Evolutionary conservation across 805 yeast species (phyloP).

Genomic region (Teunomyces cretensis): DNA sequence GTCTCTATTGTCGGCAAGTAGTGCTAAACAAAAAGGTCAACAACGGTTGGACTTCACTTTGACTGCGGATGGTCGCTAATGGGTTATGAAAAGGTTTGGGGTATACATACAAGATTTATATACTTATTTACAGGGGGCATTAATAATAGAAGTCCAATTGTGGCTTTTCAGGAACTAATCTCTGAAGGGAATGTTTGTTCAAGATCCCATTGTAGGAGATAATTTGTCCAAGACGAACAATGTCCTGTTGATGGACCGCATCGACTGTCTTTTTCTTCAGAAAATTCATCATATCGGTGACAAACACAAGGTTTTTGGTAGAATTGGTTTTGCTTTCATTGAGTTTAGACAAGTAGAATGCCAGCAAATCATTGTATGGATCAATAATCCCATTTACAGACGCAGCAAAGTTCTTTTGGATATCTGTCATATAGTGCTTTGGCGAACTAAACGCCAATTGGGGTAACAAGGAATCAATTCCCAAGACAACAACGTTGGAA

Average conservation of each 20-base stretch:
- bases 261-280: neutral
- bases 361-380: constrained; percentile 19
- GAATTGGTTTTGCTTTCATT: constrained; percentile 18
- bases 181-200: neutral
- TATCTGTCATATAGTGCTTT: neutral
- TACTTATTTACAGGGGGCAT: constrained; percentile 3
- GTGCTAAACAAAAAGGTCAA: constrained; percentile 18
- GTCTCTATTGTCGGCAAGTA: constrained; percentile 41
- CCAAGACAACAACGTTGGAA: constrained; percentile 15
- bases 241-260: constrained; percentile 7
- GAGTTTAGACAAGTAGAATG: constrained; percentile 17
- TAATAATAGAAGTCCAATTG: neutral
- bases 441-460: constrained; percentile 16
- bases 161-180: neutral
- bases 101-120: neutral
- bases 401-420: neutral
- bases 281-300: constrained; percentile 6
- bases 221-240: constrained; percentile 15
- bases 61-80: neutral
- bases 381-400: constrained; percentile 18
- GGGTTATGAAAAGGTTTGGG: neutral
- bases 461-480: constrained; percentile 21
- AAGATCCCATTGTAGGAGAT: constrained; percentile 14
- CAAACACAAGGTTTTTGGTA: constrained; percentile 18
- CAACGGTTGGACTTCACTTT: constrained; percentile 2